phyloP scores from a whole-genome alignment of 1,139 yeast genomes.

The Geotrichum cucujoidarum region DNA sequence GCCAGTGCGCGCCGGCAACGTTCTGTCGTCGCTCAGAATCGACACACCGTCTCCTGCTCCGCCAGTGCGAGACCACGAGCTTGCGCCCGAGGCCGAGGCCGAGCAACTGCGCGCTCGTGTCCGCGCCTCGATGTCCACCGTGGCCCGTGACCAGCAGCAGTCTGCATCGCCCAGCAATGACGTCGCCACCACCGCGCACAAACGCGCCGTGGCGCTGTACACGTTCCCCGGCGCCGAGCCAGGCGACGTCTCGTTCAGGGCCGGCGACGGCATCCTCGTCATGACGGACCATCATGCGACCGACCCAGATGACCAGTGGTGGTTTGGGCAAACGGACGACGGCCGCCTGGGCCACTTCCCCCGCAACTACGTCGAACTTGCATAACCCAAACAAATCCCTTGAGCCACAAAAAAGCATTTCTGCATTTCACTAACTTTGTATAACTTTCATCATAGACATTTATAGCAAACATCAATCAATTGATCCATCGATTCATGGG shows the following conservation, averaged over 20 bases:
- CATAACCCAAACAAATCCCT: no score
- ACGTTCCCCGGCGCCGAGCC: slow-evolving; percentile 39
- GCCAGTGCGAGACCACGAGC: not conserved
- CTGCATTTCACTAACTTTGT: no score
- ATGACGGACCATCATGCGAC: slow-evolving; percentile 41
- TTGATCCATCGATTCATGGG: no score
- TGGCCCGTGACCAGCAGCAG: slow-evolving; percentile 12
- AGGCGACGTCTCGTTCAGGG: slow-evolving; percentile 48
- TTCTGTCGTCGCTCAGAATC: not conserved
- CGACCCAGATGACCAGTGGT: slow-evolving; percentile 48
- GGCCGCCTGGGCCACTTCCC: slow-evolving; percentile 54
- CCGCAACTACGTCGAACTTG: slow-evolving; percentile 45
- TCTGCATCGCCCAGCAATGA: not conserved
- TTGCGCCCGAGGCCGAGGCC: slow-evolving; percentile 4
- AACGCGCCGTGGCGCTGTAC: slow-evolving; percentile 35
- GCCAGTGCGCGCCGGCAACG: not conserved
- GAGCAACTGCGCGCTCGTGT: slow-evolving; percentile 17
- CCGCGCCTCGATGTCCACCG: slow-evolving; percentile 20
- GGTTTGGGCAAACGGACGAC: slow-evolving; percentile 50
- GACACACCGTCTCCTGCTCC: not conserved
- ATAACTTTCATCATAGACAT: no score
- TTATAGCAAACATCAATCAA: no score
- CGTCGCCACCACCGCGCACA: slow-evolving; percentile 22
- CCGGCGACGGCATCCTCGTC: slow-evolving; percentile 48
- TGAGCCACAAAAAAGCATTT: no score